Evolutionary conservation across 371 early-diverging fungal genomes (phyloP).

Genomic region (Conidiobolus incongruus): DNA sequence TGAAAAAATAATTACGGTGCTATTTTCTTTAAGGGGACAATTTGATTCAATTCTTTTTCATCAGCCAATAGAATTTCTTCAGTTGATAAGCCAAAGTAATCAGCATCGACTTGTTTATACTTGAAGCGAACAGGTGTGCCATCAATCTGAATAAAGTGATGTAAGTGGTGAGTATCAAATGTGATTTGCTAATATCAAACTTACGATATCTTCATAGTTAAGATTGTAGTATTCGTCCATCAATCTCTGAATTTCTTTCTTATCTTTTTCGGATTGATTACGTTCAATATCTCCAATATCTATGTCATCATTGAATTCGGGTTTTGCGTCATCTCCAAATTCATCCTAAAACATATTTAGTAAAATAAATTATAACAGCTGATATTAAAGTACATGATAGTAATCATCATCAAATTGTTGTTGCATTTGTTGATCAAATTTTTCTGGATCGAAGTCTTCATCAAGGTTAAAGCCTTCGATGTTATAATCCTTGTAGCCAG

Average conservation of each 20-base stretch:
- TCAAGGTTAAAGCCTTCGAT: constrained; percentile 55
- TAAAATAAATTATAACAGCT: neutral
- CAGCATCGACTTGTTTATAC: constrained; percentile 53
- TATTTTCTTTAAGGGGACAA: constrained; percentile 59
- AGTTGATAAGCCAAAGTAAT: constrained; percentile 48
- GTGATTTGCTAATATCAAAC: constrained; percentile 1
- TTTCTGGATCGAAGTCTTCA: constrained; percentile 70
- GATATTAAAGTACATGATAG: constrained; percentile 17
- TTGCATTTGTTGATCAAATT: constrained; percentile 63
- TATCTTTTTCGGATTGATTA: constrained; percentile 10
- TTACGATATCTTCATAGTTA: constrained; percentile 80
- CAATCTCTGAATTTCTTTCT: constrained; percentile 17
- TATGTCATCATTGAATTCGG: constrained; percentile 68
- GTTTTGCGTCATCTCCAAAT: constrained; percentile 29
- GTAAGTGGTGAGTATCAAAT: neutral
- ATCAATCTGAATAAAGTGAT: constrained; percentile 21
- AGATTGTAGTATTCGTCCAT: constrained; percentile 63
- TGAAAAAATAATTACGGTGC: constrained; percentile 46
- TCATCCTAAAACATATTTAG: neutral
- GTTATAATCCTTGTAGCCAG: constrained; percentile 35
- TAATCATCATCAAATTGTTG: constrained; percentile 49
- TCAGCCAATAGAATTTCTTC: constrained; percentile 77
- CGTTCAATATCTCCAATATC: constrained; percentile 28
- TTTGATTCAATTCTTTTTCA: constrained; percentile 67
- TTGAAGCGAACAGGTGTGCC: constrained; percentile 76